These are phyloP conservation scores for Curvularia spicifera DNA, from an alignment of 2,329 filamentous ascomycete genomes.

Conservation along the genomic window DNA sequence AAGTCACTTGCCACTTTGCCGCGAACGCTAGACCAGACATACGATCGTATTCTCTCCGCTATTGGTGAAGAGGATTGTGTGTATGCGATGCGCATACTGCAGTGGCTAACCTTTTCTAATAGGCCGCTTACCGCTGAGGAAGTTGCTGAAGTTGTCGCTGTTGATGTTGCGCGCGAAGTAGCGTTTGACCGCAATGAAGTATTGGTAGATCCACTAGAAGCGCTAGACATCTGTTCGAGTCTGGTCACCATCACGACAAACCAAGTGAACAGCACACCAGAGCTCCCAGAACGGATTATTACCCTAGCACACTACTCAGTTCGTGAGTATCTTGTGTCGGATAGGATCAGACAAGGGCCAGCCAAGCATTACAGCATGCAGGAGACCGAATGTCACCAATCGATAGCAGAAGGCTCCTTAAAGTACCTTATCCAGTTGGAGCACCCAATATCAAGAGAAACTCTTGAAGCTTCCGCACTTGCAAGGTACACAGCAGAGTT, in stretches of 20 bases:
- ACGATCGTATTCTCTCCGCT: conserved; percentile 34
- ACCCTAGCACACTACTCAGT: conserved; percentile 47
- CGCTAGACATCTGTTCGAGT: conserved; percentile 41
- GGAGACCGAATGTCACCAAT: conserved; percentile 25
- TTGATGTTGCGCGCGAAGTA: conserved; percentile 32
- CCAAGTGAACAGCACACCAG: background rate
- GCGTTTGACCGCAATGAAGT: conserved; percentile 46
- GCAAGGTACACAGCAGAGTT: conserved; percentile 39
- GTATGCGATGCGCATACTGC: conserved; percentile 33
- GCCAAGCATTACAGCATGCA: conserved; percentile 36
- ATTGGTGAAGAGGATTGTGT: conserved; percentile 25
- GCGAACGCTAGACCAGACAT: conserved; percentile 36
- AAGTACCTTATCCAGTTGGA: conserved; percentile 37
- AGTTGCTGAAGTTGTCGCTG: conserved; percentile 34
- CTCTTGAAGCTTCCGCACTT: conserved; percentile 16
- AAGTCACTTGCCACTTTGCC: conserved; percentile 31
- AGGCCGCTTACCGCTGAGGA: conserved; percentile 31
- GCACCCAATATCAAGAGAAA: conserved; percentile 3
- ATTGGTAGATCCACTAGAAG: conserved; percentile 43
- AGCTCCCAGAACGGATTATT: conserved; percentile 13
- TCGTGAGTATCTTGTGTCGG: conserved; percentile 45
- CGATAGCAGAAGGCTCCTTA: conserved; percentile 33
- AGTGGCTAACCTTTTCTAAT: conserved; percentile 34
- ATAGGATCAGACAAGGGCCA: conserved; percentile 30
- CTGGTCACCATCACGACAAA: conserved; percentile 34